phyloP scores from a whole-genome alignment of 805 yeast species.

The Yarrowia porcina region DNA sequence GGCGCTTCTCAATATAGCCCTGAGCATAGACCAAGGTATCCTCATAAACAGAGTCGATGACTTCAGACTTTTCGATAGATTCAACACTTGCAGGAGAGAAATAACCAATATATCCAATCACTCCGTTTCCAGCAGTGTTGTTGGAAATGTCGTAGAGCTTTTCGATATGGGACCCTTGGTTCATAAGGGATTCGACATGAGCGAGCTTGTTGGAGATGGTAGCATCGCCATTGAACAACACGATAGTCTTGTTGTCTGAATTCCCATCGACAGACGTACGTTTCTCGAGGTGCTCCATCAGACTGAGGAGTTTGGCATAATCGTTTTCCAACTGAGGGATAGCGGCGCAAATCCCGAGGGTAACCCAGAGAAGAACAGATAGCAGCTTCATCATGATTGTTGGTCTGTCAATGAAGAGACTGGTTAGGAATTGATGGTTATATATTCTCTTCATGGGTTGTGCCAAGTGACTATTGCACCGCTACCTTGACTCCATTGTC shows the following conservation, averaged over 20 bases:
- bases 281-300: neutral
- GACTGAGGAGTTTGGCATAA: neutral
- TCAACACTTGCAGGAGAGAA: neutral
- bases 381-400: neutral
- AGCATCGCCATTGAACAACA: neutral
- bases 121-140: neutral
- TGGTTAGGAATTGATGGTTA: neutral
- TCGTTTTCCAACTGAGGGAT: neutral
- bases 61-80: neutral
- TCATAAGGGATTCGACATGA: neutral
- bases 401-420: neutral
- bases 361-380: neutral
- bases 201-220: neutral
- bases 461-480: too few relatives aligned
- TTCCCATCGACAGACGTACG: neutral
- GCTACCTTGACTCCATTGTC: neutral
- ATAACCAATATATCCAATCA: neutral
- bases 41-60: neutral
- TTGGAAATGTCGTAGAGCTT: slow-evolving; percentile 1
- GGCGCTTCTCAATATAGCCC: neutral
- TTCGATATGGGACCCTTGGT: neutral
- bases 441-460: neutral
- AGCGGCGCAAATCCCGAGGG: neutral
- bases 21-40: neutral
- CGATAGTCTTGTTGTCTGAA: neutral